A percentile compares a stretch with the other conserved stretches of the same genome.
Conservation (phyloP, 2,329 filamentous ascomycete genomes). For the Penicillium glabrum region DNA sequence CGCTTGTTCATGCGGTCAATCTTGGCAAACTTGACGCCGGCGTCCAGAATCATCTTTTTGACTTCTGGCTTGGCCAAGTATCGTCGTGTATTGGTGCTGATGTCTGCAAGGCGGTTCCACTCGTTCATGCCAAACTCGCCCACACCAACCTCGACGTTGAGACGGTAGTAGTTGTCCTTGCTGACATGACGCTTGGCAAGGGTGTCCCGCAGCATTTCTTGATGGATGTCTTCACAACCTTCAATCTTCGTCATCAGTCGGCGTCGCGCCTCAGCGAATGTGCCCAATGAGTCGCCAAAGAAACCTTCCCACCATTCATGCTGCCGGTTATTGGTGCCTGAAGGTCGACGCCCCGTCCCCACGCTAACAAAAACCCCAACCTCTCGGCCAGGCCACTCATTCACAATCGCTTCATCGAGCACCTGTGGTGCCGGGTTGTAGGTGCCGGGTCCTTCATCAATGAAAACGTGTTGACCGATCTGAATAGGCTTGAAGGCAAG, state of each 20-base stretch:
- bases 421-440: constrained; percentile 87
- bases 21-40: constrained; percentile 78
- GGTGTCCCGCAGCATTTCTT: constrained; percentile 78
- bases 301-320: constrained; percentile 94
- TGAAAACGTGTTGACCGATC: constrained; percentile 89
- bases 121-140: constrained; percentile 99
- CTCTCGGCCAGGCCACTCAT: constrained; percentile 93
- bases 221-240: constrained; percentile 87
- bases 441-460: constrained; percentile 86
- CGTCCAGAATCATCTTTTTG: constrained; percentile 72
- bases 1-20: constrained; percentile 75
- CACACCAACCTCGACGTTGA: constrained; percentile 96
- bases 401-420: constrained; percentile 84
- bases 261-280: constrained; percentile 85
- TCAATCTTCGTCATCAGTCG: constrained; percentile 90
- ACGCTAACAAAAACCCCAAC: constrained; percentile 90
- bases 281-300: constrained; percentile 67
- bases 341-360: constrained; percentile 83
- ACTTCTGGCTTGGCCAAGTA: constrained; percentile 75
- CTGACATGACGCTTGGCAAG: constrained; percentile 76
- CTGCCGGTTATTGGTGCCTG: constrained; percentile 66
- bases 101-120: constrained; percentile 90
- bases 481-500: constrained; percentile 95
- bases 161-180: constrained; percentile 85
- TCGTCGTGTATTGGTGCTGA: constrained; percentile 84